Percentiles rank a stretch among this genome's conserved stretches.
These are phyloP conservation scores for Pseudocercospora cruenta DNA, from an alignment of 2,329 filamentous ascomycete species.

Conservation along the genomic window DNA sequence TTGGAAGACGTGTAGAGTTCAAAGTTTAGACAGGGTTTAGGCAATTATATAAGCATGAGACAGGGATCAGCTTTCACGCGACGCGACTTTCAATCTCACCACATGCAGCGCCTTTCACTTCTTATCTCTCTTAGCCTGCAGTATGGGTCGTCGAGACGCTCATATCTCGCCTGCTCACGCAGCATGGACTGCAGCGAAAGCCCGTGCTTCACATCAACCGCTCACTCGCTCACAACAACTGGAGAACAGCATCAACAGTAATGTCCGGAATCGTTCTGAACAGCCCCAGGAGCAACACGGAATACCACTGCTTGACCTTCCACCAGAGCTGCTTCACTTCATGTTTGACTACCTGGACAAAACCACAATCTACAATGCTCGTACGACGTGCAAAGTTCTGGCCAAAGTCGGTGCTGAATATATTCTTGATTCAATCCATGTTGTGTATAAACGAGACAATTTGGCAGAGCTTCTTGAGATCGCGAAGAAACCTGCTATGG, in stretches of 20 bases:
- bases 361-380: background rate
- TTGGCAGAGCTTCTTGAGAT: background rate
- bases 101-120: background rate
- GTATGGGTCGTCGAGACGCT: background rate
- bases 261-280: background rate
- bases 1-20: constrained; percentile 2
- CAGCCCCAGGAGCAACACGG: background rate
- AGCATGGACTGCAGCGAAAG: background rate
- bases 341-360: constrained; percentile 6
- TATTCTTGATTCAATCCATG: background rate
- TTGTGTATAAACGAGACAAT: background rate
- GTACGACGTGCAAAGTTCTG: background rate
- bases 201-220: background rate
- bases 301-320: background rate
- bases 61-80: background rate
- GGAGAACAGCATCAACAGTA: background rate
- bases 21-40: background rate
- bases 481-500: background rate
- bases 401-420: constrained; percentile 1
- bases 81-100: background rate
- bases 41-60: background rate
- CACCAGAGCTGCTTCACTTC: background rate
- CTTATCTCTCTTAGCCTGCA: background rate
- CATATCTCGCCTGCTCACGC: background rate
- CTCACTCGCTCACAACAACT: background rate